A percentile compares a stretch with the other conserved stretches of the same genome.
These are phyloP conservation scores for Colletotrichum agaves DNA, from an alignment of 2,329 filamentous ascomycete genomes.

Conservation along the genomic window DNA sequence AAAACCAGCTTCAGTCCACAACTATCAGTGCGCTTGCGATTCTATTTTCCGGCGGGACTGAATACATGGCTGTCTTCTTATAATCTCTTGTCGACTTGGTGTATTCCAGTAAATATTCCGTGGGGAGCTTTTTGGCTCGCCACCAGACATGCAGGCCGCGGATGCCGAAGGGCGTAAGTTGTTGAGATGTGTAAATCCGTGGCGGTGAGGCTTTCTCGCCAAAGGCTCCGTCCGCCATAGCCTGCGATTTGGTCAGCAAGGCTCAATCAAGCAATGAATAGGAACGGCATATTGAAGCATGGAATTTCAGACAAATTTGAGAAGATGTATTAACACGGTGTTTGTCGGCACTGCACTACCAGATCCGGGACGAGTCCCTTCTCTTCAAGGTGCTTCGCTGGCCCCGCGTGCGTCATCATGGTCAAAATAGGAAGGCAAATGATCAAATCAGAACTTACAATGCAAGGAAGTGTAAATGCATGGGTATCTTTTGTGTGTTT, in stretches of 20 bases:
- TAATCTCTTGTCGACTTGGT: background rate
- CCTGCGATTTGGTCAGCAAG: background rate
- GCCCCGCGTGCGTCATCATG: constrained; percentile 66
- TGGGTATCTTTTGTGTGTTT: constrained; percentile 21
- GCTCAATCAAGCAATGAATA: background rate
- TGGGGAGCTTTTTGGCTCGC: background rate
- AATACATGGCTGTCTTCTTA: constrained; percentile 13
- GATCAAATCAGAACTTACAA: constrained; percentile 32
- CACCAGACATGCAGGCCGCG: background rate
- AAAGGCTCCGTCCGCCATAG: background rate
- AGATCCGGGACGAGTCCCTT: constrained; percentile 41
- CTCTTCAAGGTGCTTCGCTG: constrained; percentile 51
- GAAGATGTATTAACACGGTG: constrained; percentile 75
- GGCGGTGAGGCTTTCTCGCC: background rate
- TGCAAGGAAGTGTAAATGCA: constrained; percentile 28
- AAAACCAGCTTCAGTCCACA: background rate
- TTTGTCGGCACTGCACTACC: constrained; percentile 63
- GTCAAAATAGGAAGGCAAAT: constrained; percentile 31
- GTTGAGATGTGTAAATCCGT: background rate
- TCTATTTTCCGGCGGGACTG: constrained; percentile 13
- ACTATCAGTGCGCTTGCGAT: constrained; percentile 1
- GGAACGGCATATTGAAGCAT: background rate
- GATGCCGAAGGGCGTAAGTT: background rate
- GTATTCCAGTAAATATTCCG: background rate
- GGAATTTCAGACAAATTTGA: constrained; percentile 67